Evolutionary conservation across 202 grass and related monocot species (phyloP).

Genomic region (Zoysia matrella): DNA sequence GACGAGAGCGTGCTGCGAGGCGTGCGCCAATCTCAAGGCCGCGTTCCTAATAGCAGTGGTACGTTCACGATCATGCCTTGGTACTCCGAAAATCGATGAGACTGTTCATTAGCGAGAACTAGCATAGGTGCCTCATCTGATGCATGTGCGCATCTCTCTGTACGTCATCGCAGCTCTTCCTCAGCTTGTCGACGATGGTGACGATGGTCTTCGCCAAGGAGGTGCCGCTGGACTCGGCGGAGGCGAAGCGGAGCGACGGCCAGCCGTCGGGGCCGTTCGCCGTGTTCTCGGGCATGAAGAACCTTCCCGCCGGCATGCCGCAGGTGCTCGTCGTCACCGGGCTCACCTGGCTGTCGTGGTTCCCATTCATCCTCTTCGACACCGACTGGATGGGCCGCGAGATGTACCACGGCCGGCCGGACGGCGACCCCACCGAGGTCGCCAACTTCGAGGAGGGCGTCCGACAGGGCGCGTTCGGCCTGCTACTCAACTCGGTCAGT

Average conservation of each 20-base stretch:
- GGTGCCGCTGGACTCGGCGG: conserved; percentile 41
- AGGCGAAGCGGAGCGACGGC: conserved; percentile 9
- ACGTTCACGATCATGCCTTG: neutral
- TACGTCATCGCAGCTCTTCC: conserved; percentile 44
- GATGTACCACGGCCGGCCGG: conserved; percentile 78
- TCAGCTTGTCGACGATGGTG: conserved; percentile 52
- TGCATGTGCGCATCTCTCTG: no score
- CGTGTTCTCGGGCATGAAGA: conserved; percentile 60
- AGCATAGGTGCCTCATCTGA: neutral
- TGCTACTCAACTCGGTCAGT: conserved; percentile 66
- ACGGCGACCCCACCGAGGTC: conserved; percentile 51
- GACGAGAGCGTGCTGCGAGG: conserved; percentile 80
- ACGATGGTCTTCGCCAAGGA: conserved; percentile 75
- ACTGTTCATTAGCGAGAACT: no score
- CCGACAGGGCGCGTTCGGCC: conserved; percentile 77
- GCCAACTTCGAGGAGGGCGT: conserved; percentile 66
- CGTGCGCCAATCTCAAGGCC: conserved; percentile 88
- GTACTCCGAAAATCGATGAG: no score
- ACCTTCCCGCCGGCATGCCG: conserved; percentile 72
- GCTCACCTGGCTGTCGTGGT: conserved; percentile 90
- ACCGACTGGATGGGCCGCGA: conserved; percentile 99
- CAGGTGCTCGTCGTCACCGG: conserved; percentile 78
- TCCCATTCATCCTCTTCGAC: conserved; percentile 92
- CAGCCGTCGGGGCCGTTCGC: conserved; percentile 45
- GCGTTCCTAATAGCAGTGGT: conserved; percentile 86